Evolutionary conservation across 1,139 yeast genomes (phyloP).

Genomic region (Entelexis sorbosivorans): DNA sequence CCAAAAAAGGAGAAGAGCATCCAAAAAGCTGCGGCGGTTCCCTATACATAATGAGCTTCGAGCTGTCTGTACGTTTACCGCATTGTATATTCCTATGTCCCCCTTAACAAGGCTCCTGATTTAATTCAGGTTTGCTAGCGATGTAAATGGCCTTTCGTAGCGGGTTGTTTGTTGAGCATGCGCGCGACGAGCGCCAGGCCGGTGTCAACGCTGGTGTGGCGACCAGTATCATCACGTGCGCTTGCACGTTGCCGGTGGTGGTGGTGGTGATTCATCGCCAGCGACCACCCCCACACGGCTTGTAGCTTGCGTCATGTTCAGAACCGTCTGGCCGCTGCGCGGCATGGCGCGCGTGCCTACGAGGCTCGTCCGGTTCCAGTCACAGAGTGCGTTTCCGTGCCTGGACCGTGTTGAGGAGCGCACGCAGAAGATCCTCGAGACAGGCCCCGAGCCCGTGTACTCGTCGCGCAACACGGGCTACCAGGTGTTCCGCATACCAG

Average conservation of each 20-base stretch:
- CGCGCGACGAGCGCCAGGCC: too few relatives aligned
- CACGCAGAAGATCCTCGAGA: conserved; percentile 35
- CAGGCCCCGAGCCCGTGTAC: conserved; percentile 83
- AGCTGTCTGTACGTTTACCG: too few relatives aligned
- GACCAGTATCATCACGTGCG: background rate
- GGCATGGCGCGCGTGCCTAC: background rate
- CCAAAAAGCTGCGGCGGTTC: too few relatives aligned
- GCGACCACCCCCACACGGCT: background rate
- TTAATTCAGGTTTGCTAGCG: too few relatives aligned
- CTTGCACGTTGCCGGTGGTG: background rate
- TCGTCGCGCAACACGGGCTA: conserved; percentile 56
- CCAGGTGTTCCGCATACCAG: conserved; percentile 42
- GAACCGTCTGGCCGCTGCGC: background rate
- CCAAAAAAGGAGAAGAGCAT: too few relatives aligned
- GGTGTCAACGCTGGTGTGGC: too few relatives aligned
- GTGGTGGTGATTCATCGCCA: background rate
- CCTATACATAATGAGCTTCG: too few relatives aligned
- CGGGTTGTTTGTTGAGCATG: too few relatives aligned
- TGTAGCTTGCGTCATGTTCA: background rate
- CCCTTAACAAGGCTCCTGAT: too few relatives aligned
- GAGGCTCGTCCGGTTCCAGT: background rate
- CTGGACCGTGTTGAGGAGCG: conserved; percentile 62
- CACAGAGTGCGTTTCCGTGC: conserved; percentile 53
- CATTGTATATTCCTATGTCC: too few relatives aligned
- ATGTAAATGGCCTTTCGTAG: too few relatives aligned